phyloP scores from a whole-genome alignment of 192 early-diverging fungal species.

The Diversispora epigaea region DNA sequence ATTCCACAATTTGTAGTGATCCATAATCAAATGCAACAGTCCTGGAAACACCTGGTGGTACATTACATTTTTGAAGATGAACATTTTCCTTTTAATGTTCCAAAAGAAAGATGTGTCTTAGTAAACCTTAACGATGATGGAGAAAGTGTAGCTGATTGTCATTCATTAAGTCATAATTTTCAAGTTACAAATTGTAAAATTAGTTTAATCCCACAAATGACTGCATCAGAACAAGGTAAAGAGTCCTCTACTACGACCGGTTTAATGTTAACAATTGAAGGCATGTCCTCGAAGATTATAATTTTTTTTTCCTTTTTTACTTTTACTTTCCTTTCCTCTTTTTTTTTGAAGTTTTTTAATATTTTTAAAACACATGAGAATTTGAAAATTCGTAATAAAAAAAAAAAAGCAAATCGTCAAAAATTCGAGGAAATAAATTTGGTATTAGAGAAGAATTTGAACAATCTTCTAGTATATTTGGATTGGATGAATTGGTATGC shows the following conservation, averaged over 20 bases:
- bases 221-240: slow-evolving; percentile 20
- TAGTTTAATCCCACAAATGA: slow-evolving; percentile 34
- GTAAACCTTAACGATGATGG: slow-evolving; percentile 38
- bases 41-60: slow-evolving; percentile 42
- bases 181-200: slow-evolving; percentile 28
- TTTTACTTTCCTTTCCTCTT: slow-evolving; percentile 3
- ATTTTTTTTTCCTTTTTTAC: not conserved
- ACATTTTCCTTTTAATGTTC: slow-evolving; percentile 35
- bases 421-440: not conserved
- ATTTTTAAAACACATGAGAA: too few relatives aligned
- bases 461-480: slow-evolving; percentile 30
- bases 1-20: slow-evolving; percentile 50
- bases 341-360: too few relatives aligned
- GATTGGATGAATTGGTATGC: slow-evolving; percentile 34
- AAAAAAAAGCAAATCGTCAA: slow-evolving; percentile 14
- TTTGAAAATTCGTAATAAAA: too few relatives aligned
- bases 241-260: not conserved
- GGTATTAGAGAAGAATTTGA: slow-evolving; percentile 15
- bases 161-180: slow-evolving; percentile 37
- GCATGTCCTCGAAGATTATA: slow-evolving; percentile 34
- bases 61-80: slow-evolving; percentile 53
- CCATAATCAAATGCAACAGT: slow-evolving; percentile 40
- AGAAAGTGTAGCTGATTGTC: slow-evolving; percentile 28
- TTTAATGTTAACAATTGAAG: slow-evolving; percentile 39
- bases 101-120: slow-evolving; percentile 40